A percentile compares a stretch with the other conserved stretches of the same genome.
These are phyloP conservation scores for Peronosclerospora sorghi DNA, from an alignment of 352 stramenopile genomes.

Conservation along the genomic window DNA sequence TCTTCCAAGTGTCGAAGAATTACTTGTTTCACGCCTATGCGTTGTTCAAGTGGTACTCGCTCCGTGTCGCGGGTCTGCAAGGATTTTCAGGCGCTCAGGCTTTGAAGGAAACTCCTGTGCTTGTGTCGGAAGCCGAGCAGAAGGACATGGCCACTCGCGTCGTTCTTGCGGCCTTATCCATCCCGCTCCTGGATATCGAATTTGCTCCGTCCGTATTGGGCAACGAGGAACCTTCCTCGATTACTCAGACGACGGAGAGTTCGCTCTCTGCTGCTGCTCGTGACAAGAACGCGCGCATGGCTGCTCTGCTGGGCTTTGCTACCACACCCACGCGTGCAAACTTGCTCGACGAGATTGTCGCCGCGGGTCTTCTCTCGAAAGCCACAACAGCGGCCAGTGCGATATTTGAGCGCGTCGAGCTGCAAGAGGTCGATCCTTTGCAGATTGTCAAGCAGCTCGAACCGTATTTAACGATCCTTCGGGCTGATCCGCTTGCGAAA, in stretches of 20 bases:
- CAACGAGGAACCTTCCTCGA: slow-evolving; percentile 44
- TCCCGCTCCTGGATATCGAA: slow-evolving; percentile 79
- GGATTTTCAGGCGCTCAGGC: slow-evolving; percentile 32
- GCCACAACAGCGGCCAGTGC: slow-evolving; percentile 42
- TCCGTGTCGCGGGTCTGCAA: slow-evolving; percentile 85
- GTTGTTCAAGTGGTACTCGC: slow-evolving; percentile 92
- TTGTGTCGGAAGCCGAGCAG: slow-evolving; percentile 72
- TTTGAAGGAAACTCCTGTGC: slow-evolving; percentile 26
- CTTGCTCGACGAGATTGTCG: slow-evolving; percentile 85
- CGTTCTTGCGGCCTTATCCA: slow-evolving; percentile 89
- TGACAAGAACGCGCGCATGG: slow-evolving; percentile 92
- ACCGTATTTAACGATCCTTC: slow-evolving; percentile 40
- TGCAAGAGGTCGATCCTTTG: slow-evolving; percentile 60
- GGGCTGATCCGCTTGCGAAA: slow-evolving; percentile 28
- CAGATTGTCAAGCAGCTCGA: slow-evolving; percentile 66
- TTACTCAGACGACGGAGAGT: slow-evolving; percentile 25
- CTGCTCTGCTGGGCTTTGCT: slow-evolving; percentile 86
- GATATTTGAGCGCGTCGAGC: slow-evolving; percentile 62
- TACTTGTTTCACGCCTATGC: slow-evolving; percentile 96
- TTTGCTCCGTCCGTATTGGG: slow-evolving; percentile 41
- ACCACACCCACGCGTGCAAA: slow-evolving; percentile 83
- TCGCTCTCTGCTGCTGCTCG: slow-evolving; percentile 44
- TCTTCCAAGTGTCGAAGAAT: slow-evolving; percentile 97
- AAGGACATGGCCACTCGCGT: slow-evolving; percentile 84
- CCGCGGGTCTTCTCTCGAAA: slow-evolving; percentile 51